Evolutionary conservation across 371 early-diverging fungal genomes (phyloP).

Genomic region (Apophysomyces variabilis): DNA sequence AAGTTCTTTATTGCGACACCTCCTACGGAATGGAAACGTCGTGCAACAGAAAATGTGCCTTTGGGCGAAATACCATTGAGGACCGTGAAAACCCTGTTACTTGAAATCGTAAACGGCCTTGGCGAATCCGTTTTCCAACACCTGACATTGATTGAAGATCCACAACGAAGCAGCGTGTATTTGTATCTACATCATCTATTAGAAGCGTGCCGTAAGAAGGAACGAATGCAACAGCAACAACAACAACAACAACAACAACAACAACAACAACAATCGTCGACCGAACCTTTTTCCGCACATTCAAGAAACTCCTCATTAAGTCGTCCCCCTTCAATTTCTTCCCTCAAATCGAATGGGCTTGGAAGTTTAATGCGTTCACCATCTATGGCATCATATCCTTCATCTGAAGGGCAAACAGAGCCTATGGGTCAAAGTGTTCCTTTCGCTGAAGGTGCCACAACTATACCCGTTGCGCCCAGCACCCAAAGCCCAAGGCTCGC

Average conservation of each 20-base stretch:
- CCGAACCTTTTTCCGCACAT: constrained; percentile 22
- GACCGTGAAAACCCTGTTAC: constrained; percentile 90
- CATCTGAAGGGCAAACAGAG: constrained; percentile 17
- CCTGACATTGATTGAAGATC: constrained; percentile 66
- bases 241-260: constrained; percentile 23
- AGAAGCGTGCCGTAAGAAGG: constrained; percentile 65
- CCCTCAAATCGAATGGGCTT: constrained; percentile 33
- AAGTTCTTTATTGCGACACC: constrained; percentile 80
- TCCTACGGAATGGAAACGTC: constrained; percentile 86
- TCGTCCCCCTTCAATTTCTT: constrained; percentile 38
- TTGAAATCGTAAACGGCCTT: constrained; percentile 74
- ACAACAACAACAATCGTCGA: constrained; percentile 22
- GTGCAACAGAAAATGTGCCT: constrained; percentile 72
- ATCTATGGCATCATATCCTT: constrained; percentile 29
- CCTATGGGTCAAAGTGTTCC: constrained; percentile 17
- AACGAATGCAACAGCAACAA: constrained; percentile 30
- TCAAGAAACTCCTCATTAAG: constrained; percentile 38
- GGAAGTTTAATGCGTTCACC: constrained; percentile 27
- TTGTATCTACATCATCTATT: constrained; percentile 74
- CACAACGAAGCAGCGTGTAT: constrained; percentile 66
- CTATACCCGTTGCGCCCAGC: constrained; percentile 14
- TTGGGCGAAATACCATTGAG: constrained; percentile 92
- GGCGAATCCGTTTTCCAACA: constrained; percentile 69
- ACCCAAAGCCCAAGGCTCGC: constrained; percentile 2
- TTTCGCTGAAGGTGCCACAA: neutral